phyloP scores from a whole-genome alignment of 345 rosid species.

The Populus nigra region DNA sequence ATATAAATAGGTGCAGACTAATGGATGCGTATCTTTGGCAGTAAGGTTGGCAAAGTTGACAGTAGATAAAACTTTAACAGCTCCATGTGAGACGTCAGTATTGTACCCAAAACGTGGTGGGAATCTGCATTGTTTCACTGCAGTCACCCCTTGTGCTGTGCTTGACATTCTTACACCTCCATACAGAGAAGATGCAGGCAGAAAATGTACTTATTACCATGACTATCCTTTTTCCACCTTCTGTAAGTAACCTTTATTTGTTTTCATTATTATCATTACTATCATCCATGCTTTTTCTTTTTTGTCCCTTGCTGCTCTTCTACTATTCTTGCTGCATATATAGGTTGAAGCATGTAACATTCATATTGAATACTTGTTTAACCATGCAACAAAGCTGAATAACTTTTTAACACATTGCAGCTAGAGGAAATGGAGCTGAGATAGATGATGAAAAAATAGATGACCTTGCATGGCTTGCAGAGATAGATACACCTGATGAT shows the following conservation, averaged over 20 bases:
- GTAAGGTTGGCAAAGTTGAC: slow-evolving; percentile 68
- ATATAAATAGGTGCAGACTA: neutral
- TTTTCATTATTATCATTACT: neutral
- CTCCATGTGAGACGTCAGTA: slow-evolving; percentile 61
- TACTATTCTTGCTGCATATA: neutral
- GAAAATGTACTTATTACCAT: slow-evolving; percentile 75
- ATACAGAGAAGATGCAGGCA: slow-evolving; percentile 67
- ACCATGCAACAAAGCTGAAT: neutral
- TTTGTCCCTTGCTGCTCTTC: neutral
- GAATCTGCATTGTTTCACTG: slow-evolving; percentile 91
- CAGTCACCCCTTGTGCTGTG: slow-evolving; percentile 83
- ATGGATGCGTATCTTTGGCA: slow-evolving; percentile 33
- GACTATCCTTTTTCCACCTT: slow-evolving; percentile 69
- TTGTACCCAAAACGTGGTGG: slow-evolving; percentile 82
- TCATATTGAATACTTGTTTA: neutral
- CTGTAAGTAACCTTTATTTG: slow-evolving; percentile 37
- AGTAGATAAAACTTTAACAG: slow-evolving; percentile 60
- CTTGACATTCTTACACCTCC: slow-evolving; percentile 93
- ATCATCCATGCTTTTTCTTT: neutral
- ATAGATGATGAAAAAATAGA: slow-evolving; percentile 48
- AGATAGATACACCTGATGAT: slow-evolving; percentile 64
- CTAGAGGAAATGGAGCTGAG: slow-evolving; percentile 44
- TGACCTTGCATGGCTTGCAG: slow-evolving; percentile 81
- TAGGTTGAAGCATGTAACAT: neutral
- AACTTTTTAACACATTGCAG: slow-evolving; percentile 3